Percentiles rank a stretch among this genome's conserved stretches.
Evolutionary conservation across 2,329 filamentous ascomycete genomes (phyloP).

Genomic region (Sclerotinia sclerotiorum): DNA sequence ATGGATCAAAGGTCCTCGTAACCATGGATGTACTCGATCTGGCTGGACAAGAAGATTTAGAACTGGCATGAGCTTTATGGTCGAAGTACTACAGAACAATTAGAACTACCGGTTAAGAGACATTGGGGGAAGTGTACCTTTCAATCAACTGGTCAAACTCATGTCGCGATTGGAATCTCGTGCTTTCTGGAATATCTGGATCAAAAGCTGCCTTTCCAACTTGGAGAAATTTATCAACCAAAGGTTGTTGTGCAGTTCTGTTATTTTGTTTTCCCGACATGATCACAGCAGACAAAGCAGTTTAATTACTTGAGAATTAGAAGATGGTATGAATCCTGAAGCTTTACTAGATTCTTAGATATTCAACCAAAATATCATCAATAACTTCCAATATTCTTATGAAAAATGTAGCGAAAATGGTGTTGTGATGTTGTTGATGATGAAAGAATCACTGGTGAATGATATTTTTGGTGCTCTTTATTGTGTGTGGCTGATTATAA

Average conservation of each 20-base stretch:
- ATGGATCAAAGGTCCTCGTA: conserved; percentile 57
- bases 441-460: neutral
- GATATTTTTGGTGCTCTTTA: neutral
- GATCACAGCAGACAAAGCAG: neutral
- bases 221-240: conserved; percentile 37
- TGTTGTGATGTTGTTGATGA: neutral
- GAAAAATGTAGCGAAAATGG: neutral
- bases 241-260: conserved; percentile 28
- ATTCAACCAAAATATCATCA: neutral
- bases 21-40: conserved; percentile 56
- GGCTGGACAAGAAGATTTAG: conserved; percentile 65
- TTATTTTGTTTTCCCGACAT: conserved; percentile 8
- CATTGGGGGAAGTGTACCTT: conserved; percentile 25
- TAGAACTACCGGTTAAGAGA: conserved; percentile 19
- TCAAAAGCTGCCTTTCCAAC: conserved; percentile 38
- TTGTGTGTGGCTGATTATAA: neutral
- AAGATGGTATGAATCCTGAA: neutral
- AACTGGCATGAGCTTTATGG: conserved; percentile 58
- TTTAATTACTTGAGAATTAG: neutral
- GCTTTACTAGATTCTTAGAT: neutral
- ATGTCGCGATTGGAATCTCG: conserved; percentile 17
- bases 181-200: conserved; percentile 30
- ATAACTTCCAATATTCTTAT: neutral
- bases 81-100: conserved; percentile 42
- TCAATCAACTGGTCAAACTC: conserved; percentile 29